phyloP scores from a whole-genome alignment of 2,329 filamentous ascomycete genomes.

The Acarospora socialis region DNA sequence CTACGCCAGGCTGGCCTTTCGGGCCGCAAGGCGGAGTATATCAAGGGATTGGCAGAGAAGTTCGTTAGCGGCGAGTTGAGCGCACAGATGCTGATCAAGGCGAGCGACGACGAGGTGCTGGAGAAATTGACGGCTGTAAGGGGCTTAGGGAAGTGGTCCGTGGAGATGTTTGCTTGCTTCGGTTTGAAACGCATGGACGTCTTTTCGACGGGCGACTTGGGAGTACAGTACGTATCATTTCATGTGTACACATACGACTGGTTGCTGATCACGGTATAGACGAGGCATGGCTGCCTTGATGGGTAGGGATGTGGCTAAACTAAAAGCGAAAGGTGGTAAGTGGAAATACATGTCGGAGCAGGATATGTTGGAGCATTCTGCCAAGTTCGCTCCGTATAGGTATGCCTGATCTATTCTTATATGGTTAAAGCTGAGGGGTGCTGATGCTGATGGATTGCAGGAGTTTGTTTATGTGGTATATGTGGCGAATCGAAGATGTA shows the following conservation, averaged over 20 bases:
- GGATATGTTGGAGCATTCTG: slow-evolving; percentile 76
- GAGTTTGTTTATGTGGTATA: slow-evolving; percentile 95
- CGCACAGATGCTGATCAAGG: slow-evolving; percentile 59
- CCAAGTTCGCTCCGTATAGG: slow-evolving; percentile 69
- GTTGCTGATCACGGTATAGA: slow-evolving; percentile 20
- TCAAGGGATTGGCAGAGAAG: slow-evolving; percentile 70
- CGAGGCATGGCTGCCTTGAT: slow-evolving; percentile 81
- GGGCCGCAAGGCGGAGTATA: slow-evolving; percentile 90
- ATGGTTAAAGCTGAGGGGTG: slow-evolving; percentile 7
- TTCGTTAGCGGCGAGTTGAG: slow-evolving; percentile 63
- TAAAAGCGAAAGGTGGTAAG: slow-evolving; percentile 72
- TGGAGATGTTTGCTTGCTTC: slow-evolving; percentile 97
- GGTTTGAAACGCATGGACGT: slow-evolving; percentile 90
- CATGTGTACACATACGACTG: neutral
- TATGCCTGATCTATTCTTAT: slow-evolving; percentile 23
- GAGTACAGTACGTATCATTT: slow-evolving; percentile 53
- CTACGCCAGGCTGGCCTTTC: slow-evolving; percentile 80
- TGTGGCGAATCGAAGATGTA: slow-evolving; percentile 78
- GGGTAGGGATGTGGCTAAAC: slow-evolving; percentile 67
- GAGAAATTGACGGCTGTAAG: slow-evolving; percentile 67
- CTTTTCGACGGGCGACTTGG: slow-evolving; percentile 59
- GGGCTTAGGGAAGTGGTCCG: slow-evolving; percentile 78
- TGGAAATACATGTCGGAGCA: slow-evolving; percentile 97
- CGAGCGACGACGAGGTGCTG: slow-evolving; percentile 74
- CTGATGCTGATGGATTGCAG: slow-evolving; percentile 27